Evolutionary conservation across 1,139 yeast species (phyloP), one percentile per base, ranked within the genome.

Genomic region (Ogataea hybrid): DNA sequence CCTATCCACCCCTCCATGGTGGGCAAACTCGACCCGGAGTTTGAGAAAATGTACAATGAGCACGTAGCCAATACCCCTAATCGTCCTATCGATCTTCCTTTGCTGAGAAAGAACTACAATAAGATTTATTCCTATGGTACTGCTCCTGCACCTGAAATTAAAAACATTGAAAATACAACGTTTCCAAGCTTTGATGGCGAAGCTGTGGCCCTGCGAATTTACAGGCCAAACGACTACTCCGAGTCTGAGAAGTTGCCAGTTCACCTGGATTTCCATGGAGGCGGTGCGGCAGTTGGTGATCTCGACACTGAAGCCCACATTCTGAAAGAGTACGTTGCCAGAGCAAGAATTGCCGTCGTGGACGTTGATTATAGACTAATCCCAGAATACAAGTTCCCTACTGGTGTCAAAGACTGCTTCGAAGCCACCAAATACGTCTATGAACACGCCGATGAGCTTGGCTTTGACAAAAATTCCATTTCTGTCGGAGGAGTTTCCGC

Each of bases 281-380:
- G 68, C 18, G 68, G 68, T 9, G 63, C 64, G 47, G 61, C 57
- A 3, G 45, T 62, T 25, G 68, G 68, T n/a, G 61, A 54, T 33
- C 44, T 64, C 27, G 59, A 53, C 27, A 54, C 63, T 3, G 68
- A 63, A 31, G 34, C 50, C 3, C 51, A 47, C 21, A 49, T 53
- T 9, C 31, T 50, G 29, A 51, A 51, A 29, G 57, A 57, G 36
- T 57, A 57, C 41, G 57, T 50, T 18, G 43, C 52, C 8, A 39
- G 42, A 18, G 51, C 61, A 6, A 48, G 48, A 16, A 46, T 60
- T 30, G 62, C 59, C 3, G 63, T 64, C 11, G 57, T 64, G 25
- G 64, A 63, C 41, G 68, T 67, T 22, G 68, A 65, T 38, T 68
- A 68, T 50, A 52, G 70, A 29, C 51, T 65, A 35, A 56, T 59